Conservation (phyloP, 148 eudicot genomes). For the Vaccinium macrocarpon region DNA sequence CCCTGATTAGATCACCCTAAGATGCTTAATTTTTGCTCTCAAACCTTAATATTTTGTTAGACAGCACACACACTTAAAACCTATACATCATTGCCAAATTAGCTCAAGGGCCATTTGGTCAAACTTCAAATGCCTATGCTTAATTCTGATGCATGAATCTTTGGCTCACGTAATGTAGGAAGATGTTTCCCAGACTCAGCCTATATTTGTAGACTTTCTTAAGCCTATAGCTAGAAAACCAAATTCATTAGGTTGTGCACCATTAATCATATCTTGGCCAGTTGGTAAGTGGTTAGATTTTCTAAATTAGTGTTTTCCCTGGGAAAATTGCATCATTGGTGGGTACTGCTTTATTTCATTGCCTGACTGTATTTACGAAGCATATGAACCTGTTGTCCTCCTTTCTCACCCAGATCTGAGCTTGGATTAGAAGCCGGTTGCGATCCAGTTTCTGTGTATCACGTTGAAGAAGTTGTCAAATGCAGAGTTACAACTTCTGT, state of each 20-base stretch:
- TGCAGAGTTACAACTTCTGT: conserved; percentile 81
- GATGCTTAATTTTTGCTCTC: neutral
- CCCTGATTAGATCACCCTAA: neutral
- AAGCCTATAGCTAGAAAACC: neutral
- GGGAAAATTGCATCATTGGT: neutral
- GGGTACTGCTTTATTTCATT: neutral
- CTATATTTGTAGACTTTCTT: neutral
- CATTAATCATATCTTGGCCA: neutral
- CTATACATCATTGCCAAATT: neutral
- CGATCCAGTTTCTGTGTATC: conserved; percentile 66
- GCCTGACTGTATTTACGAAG: neutral
- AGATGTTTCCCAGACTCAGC: neutral
- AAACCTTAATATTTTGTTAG: neutral
- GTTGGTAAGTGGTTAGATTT: neutral
- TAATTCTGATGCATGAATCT: neutral
- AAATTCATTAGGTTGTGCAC: neutral
- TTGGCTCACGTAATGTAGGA: neutral
- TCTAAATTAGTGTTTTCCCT: neutral
- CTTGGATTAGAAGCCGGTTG: conserved; percentile 81
- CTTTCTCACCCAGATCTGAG: conserved; percentile 60
- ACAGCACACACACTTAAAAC: neutral
- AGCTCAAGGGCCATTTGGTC: neutral
- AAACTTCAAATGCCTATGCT: neutral
- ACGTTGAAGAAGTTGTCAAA: conserved; percentile 95
- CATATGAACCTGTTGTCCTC: neutral